Conservation (phyloP, 495 filamentous ascomycete species). For the Trichoderma erinaceum region DNA sequence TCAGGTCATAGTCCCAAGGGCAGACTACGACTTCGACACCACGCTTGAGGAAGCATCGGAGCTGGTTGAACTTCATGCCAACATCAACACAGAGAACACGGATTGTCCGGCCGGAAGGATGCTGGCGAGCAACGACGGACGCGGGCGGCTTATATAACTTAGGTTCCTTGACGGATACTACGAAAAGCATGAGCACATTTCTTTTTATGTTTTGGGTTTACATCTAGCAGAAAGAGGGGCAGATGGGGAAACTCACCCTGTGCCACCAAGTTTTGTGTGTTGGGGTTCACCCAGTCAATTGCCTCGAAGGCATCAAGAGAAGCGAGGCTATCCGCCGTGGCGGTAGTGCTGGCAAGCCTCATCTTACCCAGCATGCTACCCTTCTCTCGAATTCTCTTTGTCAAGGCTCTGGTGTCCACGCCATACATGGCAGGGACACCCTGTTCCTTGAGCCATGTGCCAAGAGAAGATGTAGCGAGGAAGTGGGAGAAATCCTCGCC, state of each 20-base stretch:
- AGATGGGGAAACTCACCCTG: constrained; percentile 64
- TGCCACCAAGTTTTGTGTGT: constrained; percentile 80
- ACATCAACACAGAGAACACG: constrained; percentile 92
- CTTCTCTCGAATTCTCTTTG: constrained; percentile 85
- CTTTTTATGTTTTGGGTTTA: constrained; percentile 7
- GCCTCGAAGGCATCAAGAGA: constrained; percentile 56
- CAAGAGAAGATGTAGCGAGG: constrained; percentile 81
- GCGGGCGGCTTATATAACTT: constrained; percentile 71
- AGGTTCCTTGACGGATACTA: constrained; percentile 81
- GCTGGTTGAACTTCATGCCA: constrained; percentile 94
- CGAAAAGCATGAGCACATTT: constrained; percentile 27
- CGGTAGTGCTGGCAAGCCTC: constrained; percentile 51
- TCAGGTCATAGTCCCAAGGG: constrained; percentile 93
- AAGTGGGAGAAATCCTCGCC: constrained; percentile 94
- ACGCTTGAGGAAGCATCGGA: constrained; percentile 81
- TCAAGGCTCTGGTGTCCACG: constrained; percentile 88
- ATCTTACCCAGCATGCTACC: constrained; percentile 95
- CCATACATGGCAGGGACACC: constrained; percentile 94
- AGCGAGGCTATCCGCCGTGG: constrained; percentile 31
- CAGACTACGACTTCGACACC: constrained; percentile 94
- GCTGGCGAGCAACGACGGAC: constrained; percentile 58
- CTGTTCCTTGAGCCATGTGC: constrained; percentile 92
- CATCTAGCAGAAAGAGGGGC: background rate
- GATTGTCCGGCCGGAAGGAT: constrained; percentile 77
- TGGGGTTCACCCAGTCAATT: constrained; percentile 85